Evolutionary conservation across 2,329 filamentous ascomycete species (phyloP).

Genomic region (Fusarium pilosicola): DNA sequence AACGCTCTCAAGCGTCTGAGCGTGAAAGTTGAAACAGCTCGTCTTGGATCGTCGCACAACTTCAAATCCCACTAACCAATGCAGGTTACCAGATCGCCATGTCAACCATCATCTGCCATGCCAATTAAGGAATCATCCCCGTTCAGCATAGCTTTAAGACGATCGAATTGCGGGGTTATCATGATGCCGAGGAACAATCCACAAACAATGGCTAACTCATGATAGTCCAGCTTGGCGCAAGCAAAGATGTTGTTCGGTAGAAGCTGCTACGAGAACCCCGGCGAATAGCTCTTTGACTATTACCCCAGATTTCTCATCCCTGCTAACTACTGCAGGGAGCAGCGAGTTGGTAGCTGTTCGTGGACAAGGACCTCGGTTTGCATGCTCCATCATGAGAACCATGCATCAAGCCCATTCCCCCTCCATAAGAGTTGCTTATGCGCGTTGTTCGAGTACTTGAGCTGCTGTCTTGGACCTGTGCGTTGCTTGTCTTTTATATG

Average conservation of each 20-base stretch:
- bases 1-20: not conserved
- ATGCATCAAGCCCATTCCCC: not conserved
- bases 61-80: constrained; percentile 39
- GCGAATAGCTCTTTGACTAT: constrained; percentile 14
- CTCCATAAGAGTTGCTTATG: not conserved
- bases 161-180: constrained; percentile 32
- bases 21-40: not conserved
- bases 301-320: constrained; percentile 23
- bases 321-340: not conserved
- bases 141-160: constrained; percentile 1
- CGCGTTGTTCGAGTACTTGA: not conserved
- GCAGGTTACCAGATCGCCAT: constrained; percentile 41
- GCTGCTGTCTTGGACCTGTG: not conserved
- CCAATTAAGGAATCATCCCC: constrained; percentile 14
- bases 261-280: not conserved
- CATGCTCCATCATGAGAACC: constrained; percentile 4
- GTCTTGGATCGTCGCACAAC: not conserved
- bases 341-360: constrained; percentile 30
- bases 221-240: constrained; percentile 2
- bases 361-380: constrained; percentile 23
- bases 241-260: constrained; percentile 1
- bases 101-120: constrained; percentile 18
- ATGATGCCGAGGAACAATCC: constrained; percentile 8
- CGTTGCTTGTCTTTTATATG: not conserved
- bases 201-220: constrained; percentile 3